phyloP scores from a whole-genome alignment of 805 yeast genomes.

The Nakazawaea ishiwadae region DNA sequence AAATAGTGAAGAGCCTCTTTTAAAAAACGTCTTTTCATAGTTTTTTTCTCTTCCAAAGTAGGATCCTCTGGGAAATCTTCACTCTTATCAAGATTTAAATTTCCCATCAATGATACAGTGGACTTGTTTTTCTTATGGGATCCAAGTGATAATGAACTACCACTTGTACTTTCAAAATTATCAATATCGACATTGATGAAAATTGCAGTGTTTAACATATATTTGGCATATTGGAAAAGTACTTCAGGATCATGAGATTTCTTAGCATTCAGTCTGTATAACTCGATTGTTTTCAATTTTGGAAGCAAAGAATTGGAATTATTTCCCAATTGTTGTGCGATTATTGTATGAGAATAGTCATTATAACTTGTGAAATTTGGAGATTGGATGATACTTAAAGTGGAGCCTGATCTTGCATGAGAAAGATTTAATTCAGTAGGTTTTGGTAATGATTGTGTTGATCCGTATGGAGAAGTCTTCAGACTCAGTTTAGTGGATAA shows the following conservation, averaged over 20 bases:
- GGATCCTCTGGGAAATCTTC: conserved; percentile 2
- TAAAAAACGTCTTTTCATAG: conserved; percentile 50
- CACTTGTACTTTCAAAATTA: conserved; percentile 1
- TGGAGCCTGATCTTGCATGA: neutral
- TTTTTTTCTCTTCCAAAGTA: conserved; percentile 21
- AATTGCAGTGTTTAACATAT: conserved; percentile 81
- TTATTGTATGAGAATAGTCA: conserved; percentile 9
- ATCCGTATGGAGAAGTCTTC: neutral
- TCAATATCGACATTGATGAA: conserved; percentile 37
- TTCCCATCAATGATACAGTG: conserved; percentile 17
- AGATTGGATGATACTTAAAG: conserved; percentile 2
- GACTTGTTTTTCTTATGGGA: conserved; percentile 24
- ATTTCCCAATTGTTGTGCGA: conserved; percentile 12
- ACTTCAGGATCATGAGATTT: conserved; percentile 81
- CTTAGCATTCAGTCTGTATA: conserved; percentile 81
- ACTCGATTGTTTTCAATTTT: conserved; percentile 76
- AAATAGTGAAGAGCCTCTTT: conserved; percentile 75
- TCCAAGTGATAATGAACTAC: neutral
- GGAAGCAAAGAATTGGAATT: conserved; percentile 48
- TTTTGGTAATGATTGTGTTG: neutral
- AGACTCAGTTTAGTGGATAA: neutral
- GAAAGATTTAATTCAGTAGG: neutral
- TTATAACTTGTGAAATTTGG: neutral
- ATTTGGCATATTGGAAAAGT: conserved; percentile 88
- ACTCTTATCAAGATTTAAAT: neutral